Evolutionary conservation across 495 filamentous ascomycete genomes (phyloP), one percentile per base, ranked within the genome.

Genomic region (Penicillium subrubescens): DNA sequence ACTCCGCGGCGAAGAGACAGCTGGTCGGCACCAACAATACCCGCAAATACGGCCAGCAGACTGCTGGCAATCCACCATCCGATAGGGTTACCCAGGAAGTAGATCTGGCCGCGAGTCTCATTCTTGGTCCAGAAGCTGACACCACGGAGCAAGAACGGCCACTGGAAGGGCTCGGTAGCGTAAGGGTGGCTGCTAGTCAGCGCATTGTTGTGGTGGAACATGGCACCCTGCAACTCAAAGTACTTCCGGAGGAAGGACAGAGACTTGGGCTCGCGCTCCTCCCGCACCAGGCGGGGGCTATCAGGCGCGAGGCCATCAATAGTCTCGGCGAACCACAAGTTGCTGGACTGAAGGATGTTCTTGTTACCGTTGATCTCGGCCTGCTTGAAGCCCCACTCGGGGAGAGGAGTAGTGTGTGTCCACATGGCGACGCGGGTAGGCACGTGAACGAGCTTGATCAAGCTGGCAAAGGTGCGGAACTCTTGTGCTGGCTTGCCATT

Each of bases 311-410:
- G 78, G 14, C 90, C 93, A 14, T 92, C 89, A 58, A 98, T 92
- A 64, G 94, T 91, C 60, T 99, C 95, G 10, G 93, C 89, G 67
- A 88, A 91, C 95, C 95, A 99, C 66, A 97, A 82, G 73, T 99
- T 99, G 75, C 92, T 97, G 72, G 87, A 85, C 69, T 96, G 92
- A 50, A 87, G 82, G 55, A 96, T 78, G 76, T 97, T 96, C 87
- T 99, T 99, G 86, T 99, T 99, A 57, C 95, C 95, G 74, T 99
- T 99, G 82, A 99, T 97, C 75, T 99, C 95, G 65, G 96, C 93
- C 72, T 99, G 95, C 76, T 96, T 96, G 78, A 88, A 94, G 34
- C 85, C 95, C 95, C 95, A 99, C 17, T 99, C 95, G 1, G 95
- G 95, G 17, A 99, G 88, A 21, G 95, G 92, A 35, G 87, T 93